A percentile compares a stretch with the other conserved stretches of the same genome.
Evolutionary conservation across 2,329 filamentous ascomycete species (phyloP).

Genomic region (Colletotrichum filicis): DNA sequence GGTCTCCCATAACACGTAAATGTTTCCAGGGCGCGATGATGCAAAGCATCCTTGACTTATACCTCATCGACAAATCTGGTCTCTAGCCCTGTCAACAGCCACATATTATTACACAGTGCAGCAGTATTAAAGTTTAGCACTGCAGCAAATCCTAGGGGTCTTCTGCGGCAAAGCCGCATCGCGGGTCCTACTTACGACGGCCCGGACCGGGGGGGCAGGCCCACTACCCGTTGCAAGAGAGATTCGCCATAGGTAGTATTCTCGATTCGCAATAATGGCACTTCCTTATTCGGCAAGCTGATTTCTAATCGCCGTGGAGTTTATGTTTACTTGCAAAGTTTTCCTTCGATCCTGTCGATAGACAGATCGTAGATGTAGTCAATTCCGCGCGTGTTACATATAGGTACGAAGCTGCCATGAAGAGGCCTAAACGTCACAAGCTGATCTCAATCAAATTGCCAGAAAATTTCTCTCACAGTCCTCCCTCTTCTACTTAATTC

Average conservation of each 20-base stretch:
- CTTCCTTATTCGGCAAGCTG: background rate
- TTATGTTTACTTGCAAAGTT: background rate
- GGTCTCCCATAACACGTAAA: background rate
- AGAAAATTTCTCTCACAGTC: background rate
- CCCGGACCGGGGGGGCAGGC: background rate
- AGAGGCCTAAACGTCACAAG: background rate
- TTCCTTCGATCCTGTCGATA: background rate
- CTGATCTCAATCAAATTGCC: background rate
- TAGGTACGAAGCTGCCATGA: background rate
- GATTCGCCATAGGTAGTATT: background rate
- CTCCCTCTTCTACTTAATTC: background rate
- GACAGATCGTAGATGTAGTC: background rate
- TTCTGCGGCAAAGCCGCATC: background rate
- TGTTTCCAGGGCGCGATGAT: background rate
- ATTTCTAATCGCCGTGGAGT: background rate
- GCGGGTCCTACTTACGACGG: background rate
- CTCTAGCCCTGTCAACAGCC: background rate
- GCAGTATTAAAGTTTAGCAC: background rate
- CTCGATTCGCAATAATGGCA: background rate
- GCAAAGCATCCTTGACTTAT: background rate
- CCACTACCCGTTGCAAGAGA: background rate
- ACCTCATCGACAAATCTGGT: background rate
- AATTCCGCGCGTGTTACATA: background rate
- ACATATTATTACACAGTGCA: background rate
- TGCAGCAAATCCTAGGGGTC: background rate